Evolutionary conservation across 148 eudicot species (phyloP).

Genomic region (Pharnaceum exiguum): DNA sequence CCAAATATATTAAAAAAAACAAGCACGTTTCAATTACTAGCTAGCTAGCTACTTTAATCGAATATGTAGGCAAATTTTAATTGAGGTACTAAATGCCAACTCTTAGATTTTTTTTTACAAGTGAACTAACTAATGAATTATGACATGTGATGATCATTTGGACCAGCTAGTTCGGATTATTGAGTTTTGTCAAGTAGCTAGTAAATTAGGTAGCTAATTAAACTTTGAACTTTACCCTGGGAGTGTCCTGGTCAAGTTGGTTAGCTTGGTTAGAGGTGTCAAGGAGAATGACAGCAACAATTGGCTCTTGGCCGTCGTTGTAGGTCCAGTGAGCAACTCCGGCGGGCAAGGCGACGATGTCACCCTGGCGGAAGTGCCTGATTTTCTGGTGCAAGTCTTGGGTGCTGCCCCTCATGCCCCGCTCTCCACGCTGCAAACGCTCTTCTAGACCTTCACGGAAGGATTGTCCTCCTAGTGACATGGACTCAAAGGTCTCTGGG

Average conservation of each 20-base stretch:
- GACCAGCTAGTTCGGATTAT: neutral
- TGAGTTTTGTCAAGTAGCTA: neutral
- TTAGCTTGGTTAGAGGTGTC: constrained; percentile 50
- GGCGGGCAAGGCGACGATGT: constrained; percentile 55
- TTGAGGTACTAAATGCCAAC: too few relatives aligned
- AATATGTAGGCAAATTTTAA: too few relatives aligned
- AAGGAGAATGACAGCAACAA: constrained; percentile 34
- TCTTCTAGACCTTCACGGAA: constrained; percentile 3
- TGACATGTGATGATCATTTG: too few relatives aligned
- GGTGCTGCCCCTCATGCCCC: constrained; percentile 18
- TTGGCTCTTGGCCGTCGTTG: constrained; percentile 55
- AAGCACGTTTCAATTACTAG: too few relatives aligned
- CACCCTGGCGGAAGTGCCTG: constrained; percentile 48
- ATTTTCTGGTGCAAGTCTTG: constrained; percentile 72
- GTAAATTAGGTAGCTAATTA: neutral
- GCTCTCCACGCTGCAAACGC: constrained; percentile 14
- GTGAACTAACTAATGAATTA: too few relatives aligned
- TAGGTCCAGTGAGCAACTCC: constrained; percentile 73
- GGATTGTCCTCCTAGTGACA: constrained; percentile 20
- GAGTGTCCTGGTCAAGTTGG: constrained; percentile 58
- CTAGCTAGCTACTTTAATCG: too few relatives aligned
- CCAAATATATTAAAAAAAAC: too few relatives aligned
- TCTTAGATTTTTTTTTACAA: too few relatives aligned
- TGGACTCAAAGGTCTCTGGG: constrained; percentile 63
- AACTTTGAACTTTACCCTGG: too few relatives aligned